These are phyloP conservation scores for Aureobasidium sp. DNA, from an alignment of 2,329 filamentous ascomycete genomes.

Conservation along the genomic window DNA sequence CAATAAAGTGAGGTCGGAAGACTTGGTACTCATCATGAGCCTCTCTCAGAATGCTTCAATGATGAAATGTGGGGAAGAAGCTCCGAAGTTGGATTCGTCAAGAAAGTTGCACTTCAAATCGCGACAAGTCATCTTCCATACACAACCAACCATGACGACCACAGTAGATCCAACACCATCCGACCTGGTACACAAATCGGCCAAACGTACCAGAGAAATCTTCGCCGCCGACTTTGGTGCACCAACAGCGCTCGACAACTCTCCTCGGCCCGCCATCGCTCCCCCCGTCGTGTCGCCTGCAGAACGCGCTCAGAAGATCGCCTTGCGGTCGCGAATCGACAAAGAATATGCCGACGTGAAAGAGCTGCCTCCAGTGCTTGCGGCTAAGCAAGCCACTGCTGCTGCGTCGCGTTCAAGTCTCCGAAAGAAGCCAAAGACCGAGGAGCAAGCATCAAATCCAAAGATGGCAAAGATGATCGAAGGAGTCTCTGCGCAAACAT, in stretches of 20 bases:
- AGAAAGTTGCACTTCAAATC: slow-evolving; percentile 3
- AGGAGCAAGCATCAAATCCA: slow-evolving; percentile 43
- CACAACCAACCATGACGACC: background rate
- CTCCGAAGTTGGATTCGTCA: background rate
- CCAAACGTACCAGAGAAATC: slow-evolving; percentile 46
- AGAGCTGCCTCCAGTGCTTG: slow-evolving; percentile 67
- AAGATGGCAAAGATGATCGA: slow-evolving; percentile 60
- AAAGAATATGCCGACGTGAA: slow-evolving; percentile 71
- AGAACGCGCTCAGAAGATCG: slow-evolving; percentile 36
- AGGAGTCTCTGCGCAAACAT: slow-evolving; percentile 44
- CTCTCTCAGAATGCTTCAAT: background rate
- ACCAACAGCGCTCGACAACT: slow-evolving; percentile 32
- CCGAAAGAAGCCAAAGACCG: slow-evolving; percentile 53
- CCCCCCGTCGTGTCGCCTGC: slow-evolving; percentile 36
- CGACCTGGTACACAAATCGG: slow-evolving; percentile 35
- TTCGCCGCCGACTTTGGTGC: slow-evolving; percentile 45
- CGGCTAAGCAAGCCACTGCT: slow-evolving; percentile 65
- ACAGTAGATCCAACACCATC: slow-evolving; percentile 12
- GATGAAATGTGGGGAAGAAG: slow-evolving; percentile 10
- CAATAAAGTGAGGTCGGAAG: background rate
- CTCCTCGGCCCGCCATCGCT: slow-evolving; percentile 33
- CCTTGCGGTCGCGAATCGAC: slow-evolving; percentile 50
- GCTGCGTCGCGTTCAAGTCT: slow-evolving; percentile 48
- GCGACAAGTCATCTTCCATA: background rate
- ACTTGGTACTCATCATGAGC: background rate